phyloP scores from a whole-genome alignment of 2,329 filamentous ascomycete species.

The Xylariaceae sp. region DNA sequence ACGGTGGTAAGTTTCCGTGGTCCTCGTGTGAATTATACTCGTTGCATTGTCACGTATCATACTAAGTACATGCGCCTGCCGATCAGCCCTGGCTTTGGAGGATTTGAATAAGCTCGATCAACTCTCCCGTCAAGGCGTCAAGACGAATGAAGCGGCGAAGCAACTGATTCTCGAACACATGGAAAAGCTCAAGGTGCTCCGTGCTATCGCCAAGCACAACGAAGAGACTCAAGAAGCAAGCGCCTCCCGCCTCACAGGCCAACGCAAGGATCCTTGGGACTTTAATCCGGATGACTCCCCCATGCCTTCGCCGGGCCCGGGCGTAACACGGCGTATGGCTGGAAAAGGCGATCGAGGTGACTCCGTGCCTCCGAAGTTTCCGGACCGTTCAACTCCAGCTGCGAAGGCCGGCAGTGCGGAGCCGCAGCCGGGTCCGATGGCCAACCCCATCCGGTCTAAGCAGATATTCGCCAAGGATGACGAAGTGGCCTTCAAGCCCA shows the following conservation, averaged over 20 bases:
- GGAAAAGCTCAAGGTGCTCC: constrained; percentile 36
- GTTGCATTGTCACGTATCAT: background rate
- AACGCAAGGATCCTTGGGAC: constrained; percentile 37
- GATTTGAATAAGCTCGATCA: constrained; percentile 33
- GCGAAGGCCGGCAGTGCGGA: constrained; percentile 43
- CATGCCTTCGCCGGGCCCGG: constrained; percentile 37
- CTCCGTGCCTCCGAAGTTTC: constrained; percentile 49
- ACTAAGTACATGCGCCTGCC: constrained; percentile 25
- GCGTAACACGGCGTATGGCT: constrained; percentile 34
- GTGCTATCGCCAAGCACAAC: constrained; percentile 33
- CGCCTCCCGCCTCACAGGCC: constrained; percentile 24
- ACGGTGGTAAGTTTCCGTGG: constrained; percentile 26
- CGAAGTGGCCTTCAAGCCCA: constrained; percentile 62
- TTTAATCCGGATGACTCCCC: constrained; percentile 42
- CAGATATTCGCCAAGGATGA: constrained; percentile 57
- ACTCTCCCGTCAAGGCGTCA: constrained; percentile 33
- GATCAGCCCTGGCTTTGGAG: constrained; percentile 28
- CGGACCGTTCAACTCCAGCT: constrained; percentile 36
- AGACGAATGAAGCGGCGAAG: constrained; percentile 27
- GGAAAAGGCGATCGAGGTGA: constrained; percentile 41
- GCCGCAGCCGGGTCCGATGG: constrained; percentile 38
- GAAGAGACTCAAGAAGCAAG: constrained; percentile 34
- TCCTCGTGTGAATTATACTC: background rate
- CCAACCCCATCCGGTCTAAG: constrained; percentile 43
- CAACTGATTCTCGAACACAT: constrained; percentile 25